These are phyloP conservation scores for Chloris gayana DNA, from an alignment of 176 grass and related monocot genomes.

Conservation along the genomic window DNA sequence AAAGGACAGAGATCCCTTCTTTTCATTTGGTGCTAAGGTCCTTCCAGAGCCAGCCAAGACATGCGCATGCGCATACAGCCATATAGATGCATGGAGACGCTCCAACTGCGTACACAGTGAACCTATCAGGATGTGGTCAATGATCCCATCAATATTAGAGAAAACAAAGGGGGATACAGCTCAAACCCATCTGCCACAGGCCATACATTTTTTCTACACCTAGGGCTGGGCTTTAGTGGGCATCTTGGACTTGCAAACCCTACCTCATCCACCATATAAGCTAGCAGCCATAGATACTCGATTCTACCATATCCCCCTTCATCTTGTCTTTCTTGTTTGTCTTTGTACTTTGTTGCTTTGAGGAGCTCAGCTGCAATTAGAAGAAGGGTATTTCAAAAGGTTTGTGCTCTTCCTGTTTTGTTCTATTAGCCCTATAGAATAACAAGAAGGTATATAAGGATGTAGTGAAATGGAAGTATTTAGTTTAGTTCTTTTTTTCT, in stretches of 20 bases:
- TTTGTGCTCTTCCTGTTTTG: conserved; percentile 56
- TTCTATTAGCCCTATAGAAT: conserved; percentile 17
- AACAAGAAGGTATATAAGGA: conserved; percentile 44
- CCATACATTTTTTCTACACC: conserved; percentile 40
- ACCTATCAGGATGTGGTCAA: conserved; percentile 54
- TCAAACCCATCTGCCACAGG: conserved; percentile 49
- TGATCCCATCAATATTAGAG: conserved; percentile 40
- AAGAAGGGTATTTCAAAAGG: conserved; percentile 55
- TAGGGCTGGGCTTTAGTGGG: conserved; percentile 51
- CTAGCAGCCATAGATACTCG: conserved; percentile 31
- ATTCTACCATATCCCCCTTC: conserved; percentile 18
- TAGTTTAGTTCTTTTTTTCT: conserved; percentile 1
- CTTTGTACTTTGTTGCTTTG: conserved; percentile 17
- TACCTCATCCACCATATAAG: conserved; percentile 48
- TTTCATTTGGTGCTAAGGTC: conserved; percentile 57
- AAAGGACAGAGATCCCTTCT: conserved; percentile 57
- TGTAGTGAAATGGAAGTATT: conserved; percentile 17
- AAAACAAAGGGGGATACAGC: conserved; percentile 57
- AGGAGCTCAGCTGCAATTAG: conserved; percentile 40
- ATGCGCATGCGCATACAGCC: conserved; percentile 11
- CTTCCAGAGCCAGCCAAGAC: conserved; percentile 63
- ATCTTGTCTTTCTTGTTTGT: conserved; percentile 74
- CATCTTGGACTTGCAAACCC: conserved; percentile 53
- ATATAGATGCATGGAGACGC: conserved; percentile 22
- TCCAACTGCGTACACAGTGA: conserved; percentile 38